A percentile compares a stretch with the other conserved stretches of the same genome.
Conservation (phyloP, 2,329 filamentous ascomycete species). For the Arthrobotrys sphaeroides region DNA sequence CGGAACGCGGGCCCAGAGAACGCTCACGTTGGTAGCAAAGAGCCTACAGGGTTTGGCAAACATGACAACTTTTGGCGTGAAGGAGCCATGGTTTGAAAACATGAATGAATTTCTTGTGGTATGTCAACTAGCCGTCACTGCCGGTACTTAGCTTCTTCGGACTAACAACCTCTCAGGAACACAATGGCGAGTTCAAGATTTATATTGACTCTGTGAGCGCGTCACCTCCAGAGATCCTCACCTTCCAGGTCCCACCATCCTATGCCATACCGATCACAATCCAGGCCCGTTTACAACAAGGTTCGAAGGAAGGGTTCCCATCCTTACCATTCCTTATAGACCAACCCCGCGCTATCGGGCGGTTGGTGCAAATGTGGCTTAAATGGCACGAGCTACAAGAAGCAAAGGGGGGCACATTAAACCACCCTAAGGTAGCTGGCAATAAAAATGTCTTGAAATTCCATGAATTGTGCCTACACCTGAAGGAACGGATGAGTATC, state of each 20-base stretch:
- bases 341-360: constrained; percentile 82
- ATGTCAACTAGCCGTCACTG: background rate
- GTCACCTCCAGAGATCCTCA: constrained; percentile 50
- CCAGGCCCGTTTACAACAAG: constrained; percentile 78
- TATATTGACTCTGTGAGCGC: constrained; percentile 57
- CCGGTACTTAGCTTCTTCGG: background rate
- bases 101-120: constrained; percentile 72
- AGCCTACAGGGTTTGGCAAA: constrained; percentile 75
- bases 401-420: constrained; percentile 59
- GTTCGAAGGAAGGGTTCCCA: constrained; percentile 88
- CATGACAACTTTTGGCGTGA: constrained; percentile 74
- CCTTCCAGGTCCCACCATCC: constrained; percentile 73
- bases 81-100: constrained; percentile 77
- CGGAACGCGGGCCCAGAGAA: constrained; percentile 71
- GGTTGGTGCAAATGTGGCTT: constrained; percentile 82
- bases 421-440: constrained; percentile 60
- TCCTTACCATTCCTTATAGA: constrained; percentile 93
- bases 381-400: constrained; percentile 64
- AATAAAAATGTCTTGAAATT: constrained; percentile 63
- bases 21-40: constrained; percentile 74
- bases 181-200: constrained; percentile 56
- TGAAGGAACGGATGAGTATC: constrained; percentile 65
- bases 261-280: constrained; percentile 95
- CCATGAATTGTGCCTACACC: constrained; percentile 64
- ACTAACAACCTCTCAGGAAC: constrained; percentile 35